Conservation (phyloP, 2,329 filamentous ascomycete genomes). For the Dissoconium aciculare region DNA sequence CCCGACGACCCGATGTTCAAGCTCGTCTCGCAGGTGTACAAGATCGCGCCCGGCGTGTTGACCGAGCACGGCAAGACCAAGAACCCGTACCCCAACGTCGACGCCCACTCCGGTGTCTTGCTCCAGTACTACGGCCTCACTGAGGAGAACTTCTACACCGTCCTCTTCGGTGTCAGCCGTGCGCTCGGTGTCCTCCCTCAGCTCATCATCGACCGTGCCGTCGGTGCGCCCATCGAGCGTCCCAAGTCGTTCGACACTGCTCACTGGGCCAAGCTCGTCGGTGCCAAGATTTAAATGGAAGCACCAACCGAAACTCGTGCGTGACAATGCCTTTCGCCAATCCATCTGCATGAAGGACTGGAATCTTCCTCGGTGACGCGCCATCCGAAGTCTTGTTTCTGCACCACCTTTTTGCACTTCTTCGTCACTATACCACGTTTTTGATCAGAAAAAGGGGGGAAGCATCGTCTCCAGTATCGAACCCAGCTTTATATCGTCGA, state of each 20-base stretch:
- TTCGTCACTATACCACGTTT: too few relatives aligned
- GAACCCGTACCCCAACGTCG: conserved; percentile 98
- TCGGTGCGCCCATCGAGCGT: conserved; percentile 93
- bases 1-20: conserved; percentile 99
- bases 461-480: too few relatives aligned
- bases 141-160: conserved; percentile 99
- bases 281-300: conserved; percentile 67
- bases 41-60: conserved; percentile 94
- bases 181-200: conserved; percentile 97
- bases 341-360: too few relatives aligned
- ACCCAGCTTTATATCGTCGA: too few relatives aligned
- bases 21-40: conserved; percentile 99
- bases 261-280: conserved; percentile 84
- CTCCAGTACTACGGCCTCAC: conserved; percentile 99
- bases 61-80: conserved; percentile 99
- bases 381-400: too few relatives aligned
- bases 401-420: too few relatives aligned
- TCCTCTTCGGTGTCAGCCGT: conserved; percentile 96
- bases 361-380: too few relatives aligned
- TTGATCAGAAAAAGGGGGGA: too few relatives aligned
- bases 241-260: conserved; percentile 98
- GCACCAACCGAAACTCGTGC: too few relatives aligned
- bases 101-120: conserved; percentile 96
- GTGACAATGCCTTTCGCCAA: too few relatives aligned
- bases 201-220: conserved; percentile 97